phyloP scores from a whole-genome alignment of 805 yeast genomes.

The Cyberlindnera japonica region DNA sequence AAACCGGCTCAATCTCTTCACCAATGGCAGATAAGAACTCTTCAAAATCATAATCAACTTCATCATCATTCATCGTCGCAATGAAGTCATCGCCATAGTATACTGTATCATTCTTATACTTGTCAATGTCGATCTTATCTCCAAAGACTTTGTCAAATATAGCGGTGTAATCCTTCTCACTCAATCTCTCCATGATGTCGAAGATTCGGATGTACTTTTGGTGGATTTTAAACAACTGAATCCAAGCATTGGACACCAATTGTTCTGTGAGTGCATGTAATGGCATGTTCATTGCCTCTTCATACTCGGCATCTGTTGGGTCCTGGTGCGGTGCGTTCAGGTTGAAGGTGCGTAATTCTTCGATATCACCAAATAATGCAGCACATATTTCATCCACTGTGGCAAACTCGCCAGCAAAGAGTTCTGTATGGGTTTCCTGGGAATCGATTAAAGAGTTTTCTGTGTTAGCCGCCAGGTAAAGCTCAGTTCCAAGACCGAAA shows the following conservation, averaged over 20 bases:
- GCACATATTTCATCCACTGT: conserved; percentile 14
- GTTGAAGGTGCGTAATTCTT: conserved; percentile 11
- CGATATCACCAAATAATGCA: conserved; percentile 15
- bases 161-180: conserved; percentile 19
- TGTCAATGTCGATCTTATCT: neutral
- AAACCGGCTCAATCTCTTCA: neutral
- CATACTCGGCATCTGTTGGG: conserved; percentile 8
- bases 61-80: conserved; percentile 2
- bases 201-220: conserved; percentile 11
- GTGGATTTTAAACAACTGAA: conserved; percentile 6
- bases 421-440: conserved; percentile 1
- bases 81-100: neutral
- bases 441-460: neutral
- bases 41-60: neutral
- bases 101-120: conserved; percentile 1
- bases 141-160: conserved; percentile 16
- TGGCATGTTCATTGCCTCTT: conserved; percentile 11
- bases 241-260: conserved; percentile 10
- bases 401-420: conserved; percentile 13
- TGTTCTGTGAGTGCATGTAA: conserved; percentile 13
- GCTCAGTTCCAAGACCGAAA: neutral
- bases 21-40: neutral
- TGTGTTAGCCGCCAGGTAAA: conserved; percentile 7
- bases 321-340: conserved; percentile 7
- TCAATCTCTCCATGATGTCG: conserved; percentile 16